A percentile compares a stretch with the other conserved stretches of the same genome.
phyloP scores from a whole-genome alignment of 768 basidiomycete species.

The Lentinula raphanica region DNA sequence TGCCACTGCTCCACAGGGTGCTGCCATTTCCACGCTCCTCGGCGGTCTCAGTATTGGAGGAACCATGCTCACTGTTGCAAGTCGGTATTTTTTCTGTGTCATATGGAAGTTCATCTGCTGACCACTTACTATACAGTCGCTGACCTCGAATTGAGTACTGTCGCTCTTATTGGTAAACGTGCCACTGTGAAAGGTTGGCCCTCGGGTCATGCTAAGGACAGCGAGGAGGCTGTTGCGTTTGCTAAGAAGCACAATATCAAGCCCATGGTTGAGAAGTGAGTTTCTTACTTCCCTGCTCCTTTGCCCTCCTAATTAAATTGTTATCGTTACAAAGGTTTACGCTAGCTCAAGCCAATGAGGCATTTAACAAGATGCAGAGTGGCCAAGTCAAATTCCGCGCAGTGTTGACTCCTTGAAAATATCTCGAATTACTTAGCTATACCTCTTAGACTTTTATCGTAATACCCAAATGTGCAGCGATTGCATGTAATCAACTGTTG shows the following conservation, averaged over 20 bases:
- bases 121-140: not conserved
- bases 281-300: not conserved
- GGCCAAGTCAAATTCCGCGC: not conserved
- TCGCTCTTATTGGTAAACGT: not conserved
- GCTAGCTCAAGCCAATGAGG: not conserved
- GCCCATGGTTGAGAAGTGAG: not conserved
- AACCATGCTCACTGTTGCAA: slow-evolving; percentile 1
- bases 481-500: not conserved
- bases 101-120: not conserved
- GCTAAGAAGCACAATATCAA: not conserved
- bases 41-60: not conserved
- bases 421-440: not conserved
- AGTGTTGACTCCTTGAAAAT: not conserved
- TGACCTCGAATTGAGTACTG: not conserved
- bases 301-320: not conserved
- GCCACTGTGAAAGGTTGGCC: not conserved
- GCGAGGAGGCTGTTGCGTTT: not conserved
- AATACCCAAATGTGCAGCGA: not conserved
- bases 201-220: slow-evolving; percentile 2
- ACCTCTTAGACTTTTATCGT: not conserved
- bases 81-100: not conserved
- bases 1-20: not conserved
- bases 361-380: not conserved
- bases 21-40: not conserved
- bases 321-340: not conserved